These are phyloP conservation scores for Candolleomyces eurysporus DNA, from an alignment of 768 basidiomycete genomes.

Conservation along the genomic window DNA sequence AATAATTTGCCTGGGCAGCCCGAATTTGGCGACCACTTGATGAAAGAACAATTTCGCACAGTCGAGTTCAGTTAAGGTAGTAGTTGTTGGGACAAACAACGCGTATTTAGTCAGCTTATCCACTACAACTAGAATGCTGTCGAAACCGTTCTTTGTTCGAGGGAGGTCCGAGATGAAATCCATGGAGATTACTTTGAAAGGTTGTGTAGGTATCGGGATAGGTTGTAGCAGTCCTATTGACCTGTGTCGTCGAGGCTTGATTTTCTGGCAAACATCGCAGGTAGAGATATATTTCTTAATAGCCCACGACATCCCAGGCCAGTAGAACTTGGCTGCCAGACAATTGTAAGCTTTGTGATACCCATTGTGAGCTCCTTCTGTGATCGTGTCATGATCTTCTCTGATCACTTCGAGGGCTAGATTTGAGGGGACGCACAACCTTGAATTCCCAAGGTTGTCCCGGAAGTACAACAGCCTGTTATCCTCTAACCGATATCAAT, in stretches of 20 bases:
- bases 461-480: conserved; percentile 21
- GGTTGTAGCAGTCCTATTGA: conserved; percentile 30
- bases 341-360: conserved; percentile 24
- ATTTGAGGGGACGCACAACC: conserved; percentile 25
- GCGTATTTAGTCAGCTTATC: conserved; percentile 36
- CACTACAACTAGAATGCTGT: conserved; percentile 33
- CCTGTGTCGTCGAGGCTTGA: conserved; percentile 10
- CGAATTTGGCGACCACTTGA: conserved; percentile 23
- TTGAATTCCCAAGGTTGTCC: conserved; percentile 18
- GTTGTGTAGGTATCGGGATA: conserved; percentile 23
- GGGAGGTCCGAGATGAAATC: conserved; percentile 38
- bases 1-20: conserved; percentile 26
- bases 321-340: conserved; percentile 23
- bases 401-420: conserved; percentile 16
- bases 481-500: background rate
- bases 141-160: conserved; percentile 19
- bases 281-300: conserved; percentile 18
- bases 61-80: conserved; percentile 21
- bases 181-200: conserved; percentile 28
- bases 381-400: conserved; percentile 20
- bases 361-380: conserved; percentile 27
- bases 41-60: conserved; percentile 28
- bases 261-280: conserved; percentile 28
- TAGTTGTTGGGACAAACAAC: conserved; percentile 34
- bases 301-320: conserved; percentile 27